Evolutionary conservation across 352 stramenopile species (phyloP), one percentile per base, ranked within the genome.

Genomic region (Thalassiosira livingstoniorum): DNA sequence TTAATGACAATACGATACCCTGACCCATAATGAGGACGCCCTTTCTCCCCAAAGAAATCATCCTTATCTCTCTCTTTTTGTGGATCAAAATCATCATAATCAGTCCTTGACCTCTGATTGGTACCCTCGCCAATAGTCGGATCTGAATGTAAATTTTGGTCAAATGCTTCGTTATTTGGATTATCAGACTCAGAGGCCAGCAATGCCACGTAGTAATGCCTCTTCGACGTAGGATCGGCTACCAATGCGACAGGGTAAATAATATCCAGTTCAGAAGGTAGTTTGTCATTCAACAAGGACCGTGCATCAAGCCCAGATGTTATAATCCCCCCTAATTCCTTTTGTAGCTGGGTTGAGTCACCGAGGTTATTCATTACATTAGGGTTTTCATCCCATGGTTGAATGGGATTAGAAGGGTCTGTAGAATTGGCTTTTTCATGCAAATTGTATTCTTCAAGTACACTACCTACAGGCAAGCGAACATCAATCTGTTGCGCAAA

Each of bases 171-270:
- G 15, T 63, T 31, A 25, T 87, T 68, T 4, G 55, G 42, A 29
- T 77, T 78, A 11, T 27, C 51, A 42, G 68, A 51, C 21, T 78
- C 65, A 11, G 62, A 73, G 37, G 71, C 81, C 35, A 87, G 39
- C 4, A 80, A 61, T 10, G 58, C 45, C 18, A 84, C 81, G 53
- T 87, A 87, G 54, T 68, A 87, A 62, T 87, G 69, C 25, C 34
- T 73, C 68, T 75, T 87, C 4, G 68, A 78, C 0, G 58, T 76
- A 21, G 70, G 64, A 51, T 87, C 81, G n/a, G 75, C 64, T 18
- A 87, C 81, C 23, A 87, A 55, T 4, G 53, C 21, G n/a, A 87
- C 81, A 13, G 81, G 81, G 51, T 87, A 87, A 2, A 83, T 11
- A 2, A 70, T 69, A n/a, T 70, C 58, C 10, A 84, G 5, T 23